Evolutionary conservation across 805 yeast species (phyloP).

Genomic region (Wickerhamomyces tratensis): DNA sequence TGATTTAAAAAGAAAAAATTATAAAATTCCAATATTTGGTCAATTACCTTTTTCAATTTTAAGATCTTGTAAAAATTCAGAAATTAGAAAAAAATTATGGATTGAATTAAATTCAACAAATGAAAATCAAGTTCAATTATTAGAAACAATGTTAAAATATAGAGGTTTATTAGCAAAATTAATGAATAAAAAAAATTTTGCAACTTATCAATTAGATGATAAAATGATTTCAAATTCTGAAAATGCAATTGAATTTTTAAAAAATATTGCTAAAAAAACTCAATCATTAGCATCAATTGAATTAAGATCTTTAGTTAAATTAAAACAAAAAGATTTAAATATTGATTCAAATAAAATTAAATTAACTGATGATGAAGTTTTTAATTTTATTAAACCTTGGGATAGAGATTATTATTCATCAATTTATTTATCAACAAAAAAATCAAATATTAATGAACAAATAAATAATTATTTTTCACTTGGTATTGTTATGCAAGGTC

Average conservation of each 20-base stretch:
- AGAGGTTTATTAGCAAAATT: slow-evolving; percentile 65
- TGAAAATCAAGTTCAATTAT: slow-evolving; percentile 45
- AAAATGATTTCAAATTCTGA: slow-evolving; percentile 84
- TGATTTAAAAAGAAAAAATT: slow-evolving; percentile 29
- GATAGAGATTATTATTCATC: slow-evolving; percentile 65
- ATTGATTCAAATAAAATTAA: slow-evolving; percentile 9
- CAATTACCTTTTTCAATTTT: slow-evolving; percentile 57
- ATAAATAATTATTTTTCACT: slow-evolving; percentile 71
- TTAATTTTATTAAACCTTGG: slow-evolving; percentile 68
- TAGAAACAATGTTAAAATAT: slow-evolving; percentile 50
- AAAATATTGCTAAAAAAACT: slow-evolving; percentile 42
- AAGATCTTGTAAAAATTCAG: slow-evolving; percentile 43
- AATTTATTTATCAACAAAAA: slow-evolving; percentile 19
- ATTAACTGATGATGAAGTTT: slow-evolving; percentile 28
- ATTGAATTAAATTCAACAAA: slow-evolving; percentile 58
- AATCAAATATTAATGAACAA: slow-evolving; percentile 30
- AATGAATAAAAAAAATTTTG: slow-evolving; percentile 60
- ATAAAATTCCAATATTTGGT: slow-evolving; percentile 51
- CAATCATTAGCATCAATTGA: slow-evolving; percentile 51
- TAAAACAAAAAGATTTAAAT: slow-evolving; percentile 22
- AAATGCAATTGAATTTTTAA: slow-evolving; percentile 62
- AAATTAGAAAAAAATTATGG: slow-evolving; percentile 66
- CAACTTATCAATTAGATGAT: slow-evolving; percentile 75
- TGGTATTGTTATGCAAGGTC: slow-evolving; percentile 79
- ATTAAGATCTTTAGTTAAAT: slow-evolving; percentile 34